Conservation (phyloP, 306 rosid species). For the Pachyrhizus erosus region DNA sequence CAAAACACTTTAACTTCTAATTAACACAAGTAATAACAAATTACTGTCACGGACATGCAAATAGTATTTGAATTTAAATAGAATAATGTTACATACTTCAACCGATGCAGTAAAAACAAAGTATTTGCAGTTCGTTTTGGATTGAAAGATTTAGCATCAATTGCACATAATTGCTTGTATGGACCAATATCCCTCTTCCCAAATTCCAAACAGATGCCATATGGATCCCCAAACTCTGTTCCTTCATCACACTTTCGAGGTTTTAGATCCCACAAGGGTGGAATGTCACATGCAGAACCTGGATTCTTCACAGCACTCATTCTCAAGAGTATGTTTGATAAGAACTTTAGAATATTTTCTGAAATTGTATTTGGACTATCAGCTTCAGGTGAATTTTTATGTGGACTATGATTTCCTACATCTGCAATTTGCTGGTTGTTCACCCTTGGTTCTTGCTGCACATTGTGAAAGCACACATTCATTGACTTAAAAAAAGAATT, state of each 20-base stretch:
- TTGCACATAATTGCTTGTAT: slow-evolving; percentile 62
- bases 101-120: slow-evolving; percentile 72
- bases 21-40: slow-evolving; percentile 22
- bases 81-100: slow-evolving; percentile 64
- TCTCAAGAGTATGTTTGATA: slow-evolving; percentile 78
- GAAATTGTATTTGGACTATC: slow-evolving; percentile 79
- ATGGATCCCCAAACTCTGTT: slow-evolving; percentile 67
- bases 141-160: slow-evolving; percentile 70
- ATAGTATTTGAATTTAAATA: background rate
- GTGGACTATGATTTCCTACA: slow-evolving; percentile 46
- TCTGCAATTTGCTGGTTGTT: slow-evolving; percentile 51
- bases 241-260: slow-evolving; percentile 47
- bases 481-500: slow-evolving; percentile 12
- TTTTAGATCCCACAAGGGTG: slow-evolving; percentile 46
- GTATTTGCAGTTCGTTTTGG: slow-evolving; percentile 70
- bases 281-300: slow-evolving; percentile 47
- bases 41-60: slow-evolving; percentile 26
- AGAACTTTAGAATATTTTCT: slow-evolving; percentile 80
- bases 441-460: slow-evolving; percentile 69
- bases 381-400: slow-evolving; percentile 49
- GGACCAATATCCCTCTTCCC: slow-evolving; percentile 82
- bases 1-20: slow-evolving; percentile 11
- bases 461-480: slow-evolving; percentile 39
- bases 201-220: slow-evolving; percentile 64
- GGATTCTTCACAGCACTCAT: slow-evolving; percentile 66